Percentiles rank a stretch among this genome's conserved stretches.
phyloP scores from a whole-genome alignment of 2,329 filamentous ascomycete species.

The Xylariaceae sp. region DNA sequence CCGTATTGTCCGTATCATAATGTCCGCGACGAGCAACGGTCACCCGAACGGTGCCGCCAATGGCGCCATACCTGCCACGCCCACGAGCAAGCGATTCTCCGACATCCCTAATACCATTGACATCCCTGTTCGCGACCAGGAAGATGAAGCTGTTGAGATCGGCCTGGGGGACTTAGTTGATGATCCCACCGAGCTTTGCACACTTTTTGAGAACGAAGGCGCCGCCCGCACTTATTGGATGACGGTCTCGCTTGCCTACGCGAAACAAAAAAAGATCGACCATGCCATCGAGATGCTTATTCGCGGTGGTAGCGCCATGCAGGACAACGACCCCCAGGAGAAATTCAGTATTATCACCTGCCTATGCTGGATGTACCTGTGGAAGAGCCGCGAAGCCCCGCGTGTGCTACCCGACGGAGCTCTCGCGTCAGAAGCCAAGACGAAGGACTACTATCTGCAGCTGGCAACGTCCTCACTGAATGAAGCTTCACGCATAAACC shows the following conservation, averaged over 20 bases:
- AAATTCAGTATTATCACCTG: slow-evolving; percentile 82
- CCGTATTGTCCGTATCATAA: slow-evolving; percentile 28
- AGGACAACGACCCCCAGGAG: slow-evolving; percentile 75
- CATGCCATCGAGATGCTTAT: slow-evolving; percentile 75
- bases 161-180: slow-evolving; percentile 89
- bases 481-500: slow-evolving; percentile 92
- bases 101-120: slow-evolving; percentile 68
- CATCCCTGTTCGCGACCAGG: slow-evolving; percentile 65
- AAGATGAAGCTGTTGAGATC: slow-evolving; percentile 83
- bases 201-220: slow-evolving; percentile 90
- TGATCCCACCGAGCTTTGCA: slow-evolving; percentile 93
- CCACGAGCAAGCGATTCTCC: slow-evolving; percentile 61
- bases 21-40: slow-evolving; percentile 50
- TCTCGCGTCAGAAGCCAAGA: slow-evolving; percentile 72
- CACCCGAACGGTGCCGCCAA: slow-evolving; percentile 48
- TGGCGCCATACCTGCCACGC: slow-evolving; percentile 39
- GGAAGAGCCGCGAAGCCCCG: slow-evolving; percentile 82
- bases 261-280: slow-evolving; percentile 92
- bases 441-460: slow-evolving; percentile 91
- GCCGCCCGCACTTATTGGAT: slow-evolving; percentile 95
- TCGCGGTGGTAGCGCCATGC: slow-evolving; percentile 72
- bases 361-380: slow-evolving; percentile 88
- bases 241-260: slow-evolving; percentile 94
- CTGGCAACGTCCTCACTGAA: slow-evolving; percentile 90
- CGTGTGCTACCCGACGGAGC: slow-evolving; percentile 64